Percentiles rank a stretch among this genome's conserved stretches.
Evolutionary conservation across 1,284 basidiomycete species (phyloP).

Genomic region (Moesziomyces parantarcticus): DNA sequence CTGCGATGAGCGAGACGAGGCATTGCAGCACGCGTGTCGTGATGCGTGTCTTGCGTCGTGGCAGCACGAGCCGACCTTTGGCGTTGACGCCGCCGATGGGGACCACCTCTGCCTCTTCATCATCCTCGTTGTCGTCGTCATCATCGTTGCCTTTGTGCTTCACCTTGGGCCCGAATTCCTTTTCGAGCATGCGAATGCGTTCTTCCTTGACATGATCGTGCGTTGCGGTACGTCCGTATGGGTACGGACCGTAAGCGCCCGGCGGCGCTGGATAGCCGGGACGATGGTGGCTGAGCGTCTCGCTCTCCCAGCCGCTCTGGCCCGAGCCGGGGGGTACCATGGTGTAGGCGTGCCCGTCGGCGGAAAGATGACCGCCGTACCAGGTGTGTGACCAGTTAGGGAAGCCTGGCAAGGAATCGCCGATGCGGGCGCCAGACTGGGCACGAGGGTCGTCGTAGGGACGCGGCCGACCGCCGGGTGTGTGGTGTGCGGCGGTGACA

Average conservation of each 20-base stretch:
- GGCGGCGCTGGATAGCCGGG: background rate
- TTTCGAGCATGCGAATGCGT: slow-evolving; percentile 58
- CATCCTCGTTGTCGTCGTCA: slow-evolving; percentile 31
- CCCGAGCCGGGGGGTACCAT: slow-evolving; percentile 46
- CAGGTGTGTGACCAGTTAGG: slow-evolving; percentile 54
- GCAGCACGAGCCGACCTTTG: slow-evolving; percentile 38
- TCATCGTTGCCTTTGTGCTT: slow-evolving; percentile 32
- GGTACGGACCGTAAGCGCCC: slow-evolving; percentile 10
- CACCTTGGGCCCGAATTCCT: slow-evolving; percentile 56
- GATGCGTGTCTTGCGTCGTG: slow-evolving; percentile 32
- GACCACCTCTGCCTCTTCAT: slow-evolving; percentile 25
- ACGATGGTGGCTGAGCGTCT: slow-evolving; percentile 39
- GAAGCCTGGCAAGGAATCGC: slow-evolving; percentile 50
- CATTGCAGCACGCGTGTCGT: slow-evolving; percentile 38
- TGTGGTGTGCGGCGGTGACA: slow-evolving; percentile 48
- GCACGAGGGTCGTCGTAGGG: slow-evolving; percentile 8
- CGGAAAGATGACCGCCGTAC: slow-evolving; percentile 60
- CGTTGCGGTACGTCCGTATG: slow-evolving; percentile 18
- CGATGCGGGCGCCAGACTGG: slow-evolving; percentile 11
- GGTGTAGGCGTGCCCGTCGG: slow-evolving; percentile 62
- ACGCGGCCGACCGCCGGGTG: slow-evolving; percentile 19
- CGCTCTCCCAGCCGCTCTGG: slow-evolving; percentile 60
- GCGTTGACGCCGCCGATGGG: slow-evolving; percentile 42
- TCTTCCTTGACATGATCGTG: slow-evolving; percentile 55
- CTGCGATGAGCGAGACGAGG: slow-evolving; percentile 39